These are phyloP conservation scores for Rhizopogon vinicolor DNA, from an alignment of 768 basidiomycete genomes.

Conservation along the genomic window DNA sequence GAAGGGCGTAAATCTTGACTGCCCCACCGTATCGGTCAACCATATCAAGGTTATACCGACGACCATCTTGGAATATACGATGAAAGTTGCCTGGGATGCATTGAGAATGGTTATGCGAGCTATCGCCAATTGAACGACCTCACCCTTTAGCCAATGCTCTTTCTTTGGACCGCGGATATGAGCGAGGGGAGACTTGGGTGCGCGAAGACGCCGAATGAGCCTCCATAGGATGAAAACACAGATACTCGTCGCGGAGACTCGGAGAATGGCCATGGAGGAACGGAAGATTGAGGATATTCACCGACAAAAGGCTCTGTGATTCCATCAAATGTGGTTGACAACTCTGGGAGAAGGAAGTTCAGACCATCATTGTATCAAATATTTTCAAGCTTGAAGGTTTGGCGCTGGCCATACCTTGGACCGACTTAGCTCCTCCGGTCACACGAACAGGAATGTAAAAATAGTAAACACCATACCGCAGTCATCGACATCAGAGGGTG, in stretches of 20 bases:
- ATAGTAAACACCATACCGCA: no score
- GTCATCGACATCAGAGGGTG: no score
- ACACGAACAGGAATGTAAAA: no score
- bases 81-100: constrained; percentile 27
- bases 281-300: not conserved
- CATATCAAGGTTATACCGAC: constrained; percentile 26
- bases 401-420: no score
- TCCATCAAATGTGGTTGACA: not conserved
- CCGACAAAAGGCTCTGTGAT: not conserved
- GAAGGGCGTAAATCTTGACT: constrained; percentile 29
- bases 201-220: constrained; percentile 9
- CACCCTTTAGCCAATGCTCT: constrained; percentile 33
- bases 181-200: constrained; percentile 12
- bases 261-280: constrained; percentile 1
- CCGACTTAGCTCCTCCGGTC: no score
- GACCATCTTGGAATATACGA: constrained; percentile 27
- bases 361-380: not conserved
- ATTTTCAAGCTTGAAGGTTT: no score
- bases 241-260: constrained; percentile 2
- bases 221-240: constrained; percentile 13
- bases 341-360: not conserved
- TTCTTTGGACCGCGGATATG: constrained; percentile 24
- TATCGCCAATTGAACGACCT: not conserved
- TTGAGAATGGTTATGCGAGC: not conserved
- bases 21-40: constrained; percentile 29